These are phyloP conservation scores for Pestalotiopsis fici DNA, from an alignment of 2,329 filamentous ascomycete species.

Conservation along the genomic window DNA sequence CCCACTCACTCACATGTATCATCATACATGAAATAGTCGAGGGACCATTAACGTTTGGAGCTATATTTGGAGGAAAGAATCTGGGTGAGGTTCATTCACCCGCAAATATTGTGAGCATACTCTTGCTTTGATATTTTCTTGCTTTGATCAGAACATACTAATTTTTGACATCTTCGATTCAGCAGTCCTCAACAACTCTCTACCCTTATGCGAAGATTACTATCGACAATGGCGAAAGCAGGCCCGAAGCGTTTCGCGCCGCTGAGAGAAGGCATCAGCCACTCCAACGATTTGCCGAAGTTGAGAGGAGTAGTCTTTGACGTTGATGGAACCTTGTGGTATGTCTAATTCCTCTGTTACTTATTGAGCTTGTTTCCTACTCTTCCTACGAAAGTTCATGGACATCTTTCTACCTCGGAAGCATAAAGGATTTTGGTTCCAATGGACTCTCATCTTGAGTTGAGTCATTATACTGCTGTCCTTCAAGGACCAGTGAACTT, in stretches of 20 bases:
- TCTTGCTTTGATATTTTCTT: neutral
- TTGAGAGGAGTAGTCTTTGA: conserved; percentile 77
- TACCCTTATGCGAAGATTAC: conserved; percentile 31
- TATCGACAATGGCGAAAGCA: conserved; percentile 43
- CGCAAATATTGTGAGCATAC: neutral
- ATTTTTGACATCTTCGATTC: neutral
- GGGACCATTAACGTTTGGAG: neutral
- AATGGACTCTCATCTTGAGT: neutral
- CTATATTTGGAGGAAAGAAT: neutral
- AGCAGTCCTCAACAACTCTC: neutral
- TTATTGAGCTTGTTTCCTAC: neutral
- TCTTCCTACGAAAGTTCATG: neutral
- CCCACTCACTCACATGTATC: neutral
- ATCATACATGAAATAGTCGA: neutral
- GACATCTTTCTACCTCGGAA: neutral
- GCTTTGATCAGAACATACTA: neutral
- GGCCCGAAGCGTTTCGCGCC: conserved; percentile 56
- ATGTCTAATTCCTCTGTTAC: conserved; percentile 33
- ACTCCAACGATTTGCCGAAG: conserved; percentile 38
- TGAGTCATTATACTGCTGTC: neutral
- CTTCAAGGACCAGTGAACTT: no score
- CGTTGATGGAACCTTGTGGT: conserved; percentile 94
- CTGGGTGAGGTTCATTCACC: neutral
- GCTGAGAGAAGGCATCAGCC: conserved; percentile 38
- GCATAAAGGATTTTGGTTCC: neutral